Evolutionary conservation across 2,329 filamentous ascomycete species (phyloP).

Genomic region (Paecilomyces niveus): DNA sequence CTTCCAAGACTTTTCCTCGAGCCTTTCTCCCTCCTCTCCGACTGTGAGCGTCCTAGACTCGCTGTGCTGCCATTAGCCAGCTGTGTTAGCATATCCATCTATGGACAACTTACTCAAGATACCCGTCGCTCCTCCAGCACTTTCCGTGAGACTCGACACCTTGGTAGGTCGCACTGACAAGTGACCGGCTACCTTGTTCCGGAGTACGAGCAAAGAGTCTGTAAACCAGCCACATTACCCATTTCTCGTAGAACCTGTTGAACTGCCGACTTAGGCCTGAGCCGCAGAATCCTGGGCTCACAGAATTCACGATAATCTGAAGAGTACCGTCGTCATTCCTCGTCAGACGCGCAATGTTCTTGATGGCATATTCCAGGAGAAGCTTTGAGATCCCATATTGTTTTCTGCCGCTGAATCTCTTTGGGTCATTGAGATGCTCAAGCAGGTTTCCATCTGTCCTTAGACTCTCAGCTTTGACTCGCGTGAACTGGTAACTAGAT

Average conservation of each 20-base stretch:
- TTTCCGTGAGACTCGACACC: constrained; percentile 38
- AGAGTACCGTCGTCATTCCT: constrained; percentile 26
- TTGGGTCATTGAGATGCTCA: constrained; percentile 24
- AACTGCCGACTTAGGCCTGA: constrained; percentile 37
- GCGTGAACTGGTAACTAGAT: constrained; percentile 35
- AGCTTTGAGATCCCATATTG: constrained; percentile 39
- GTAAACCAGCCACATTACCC: constrained; percentile 26
- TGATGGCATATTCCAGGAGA: constrained; percentile 35
- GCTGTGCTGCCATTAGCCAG: background rate
- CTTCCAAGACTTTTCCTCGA: constrained; percentile 33
- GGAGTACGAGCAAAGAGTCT: constrained; percentile 35
- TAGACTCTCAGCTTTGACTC: constrained; percentile 24
- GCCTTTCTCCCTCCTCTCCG: constrained; percentile 25
- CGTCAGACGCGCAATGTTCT: constrained; percentile 26
- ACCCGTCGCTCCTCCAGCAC: constrained; percentile 37
- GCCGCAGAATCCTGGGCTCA: constrained; percentile 39
- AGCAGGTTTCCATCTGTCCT: constrained; percentile 23
- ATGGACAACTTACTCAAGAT: constrained; percentile 18
- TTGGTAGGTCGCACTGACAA: constrained; percentile 35
- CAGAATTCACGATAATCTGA: constrained; percentile 38
- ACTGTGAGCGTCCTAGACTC: constrained; percentile 20
- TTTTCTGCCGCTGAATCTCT: constrained; percentile 20
- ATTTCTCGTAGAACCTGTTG: constrained; percentile 26
- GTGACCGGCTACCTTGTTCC: constrained; percentile 37
- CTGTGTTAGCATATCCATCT: background rate